These are phyloP conservation scores for Rhodotorula mucilaginosa DNA, from an alignment of 1,284 basidiomycete species.

Conservation along the genomic window DNA sequence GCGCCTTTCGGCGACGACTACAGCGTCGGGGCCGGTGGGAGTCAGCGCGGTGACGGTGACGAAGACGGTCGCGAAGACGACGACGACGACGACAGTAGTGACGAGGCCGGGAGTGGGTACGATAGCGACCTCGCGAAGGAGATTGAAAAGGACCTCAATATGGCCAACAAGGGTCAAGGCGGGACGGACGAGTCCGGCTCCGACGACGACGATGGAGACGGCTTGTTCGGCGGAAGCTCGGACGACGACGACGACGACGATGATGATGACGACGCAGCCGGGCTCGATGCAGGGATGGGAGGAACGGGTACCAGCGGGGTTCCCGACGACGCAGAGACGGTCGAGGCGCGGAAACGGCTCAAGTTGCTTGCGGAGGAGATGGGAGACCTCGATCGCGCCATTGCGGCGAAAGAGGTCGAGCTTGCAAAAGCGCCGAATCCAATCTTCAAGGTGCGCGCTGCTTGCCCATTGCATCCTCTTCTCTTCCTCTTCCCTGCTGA, in stretches of 20 bases:
- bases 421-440: conserved; percentile 83
- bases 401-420: conserved; percentile 79
- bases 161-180: conserved; percentile 39
- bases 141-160: conserved; percentile 31
- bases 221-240: conserved; percentile 43
- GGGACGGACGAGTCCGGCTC: conserved; percentile 38
- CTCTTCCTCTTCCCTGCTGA: background rate
- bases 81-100: conserved; percentile 58
- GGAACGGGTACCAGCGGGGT: background rate
- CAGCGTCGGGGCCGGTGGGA: conserved; percentile 47
- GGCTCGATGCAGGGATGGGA: background rate
- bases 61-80: conserved; percentile 48
- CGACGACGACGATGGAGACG: conserved; percentile 41
- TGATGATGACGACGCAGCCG: conserved; percentile 46
- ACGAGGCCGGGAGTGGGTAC: conserved; percentile 57
- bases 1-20: conserved; percentile 53
- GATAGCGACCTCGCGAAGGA: conserved; percentile 46
- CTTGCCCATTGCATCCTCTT: background rate
- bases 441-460: conserved; percentile 66
- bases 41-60: conserved; percentile 42
- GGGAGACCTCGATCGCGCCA: conserved; percentile 78
- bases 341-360: conserved; percentile 51
- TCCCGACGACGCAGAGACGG: conserved; percentile 34
- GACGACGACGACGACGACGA: conserved; percentile 54
- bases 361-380: conserved; percentile 85